Conservation (phyloP, 441 rosid species). For the Macaranga tanarius region DNA sequence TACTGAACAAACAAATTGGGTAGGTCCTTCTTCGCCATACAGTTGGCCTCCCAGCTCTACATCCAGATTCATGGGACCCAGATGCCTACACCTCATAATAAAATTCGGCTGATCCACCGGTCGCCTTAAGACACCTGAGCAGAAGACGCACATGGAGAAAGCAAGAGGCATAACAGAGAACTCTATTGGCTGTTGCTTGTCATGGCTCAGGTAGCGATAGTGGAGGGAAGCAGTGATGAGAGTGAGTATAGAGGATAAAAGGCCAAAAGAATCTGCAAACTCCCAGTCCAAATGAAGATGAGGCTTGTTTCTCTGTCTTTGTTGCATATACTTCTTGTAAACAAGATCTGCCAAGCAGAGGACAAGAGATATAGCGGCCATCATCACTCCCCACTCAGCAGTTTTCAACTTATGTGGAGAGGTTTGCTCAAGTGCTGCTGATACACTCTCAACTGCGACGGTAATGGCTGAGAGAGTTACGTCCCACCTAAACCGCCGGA, state of each 20-base stretch:
- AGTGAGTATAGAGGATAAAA: background rate
- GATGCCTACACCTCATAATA: background rate
- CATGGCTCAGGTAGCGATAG: background rate
- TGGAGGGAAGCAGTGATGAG: background rate
- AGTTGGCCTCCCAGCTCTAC: background rate
- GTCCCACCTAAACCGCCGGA: background rate
- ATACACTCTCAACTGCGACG: background rate
- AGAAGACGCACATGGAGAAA: background rate
- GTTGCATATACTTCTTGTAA: background rate
- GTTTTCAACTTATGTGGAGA: background rate
- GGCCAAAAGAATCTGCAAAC: background rate
- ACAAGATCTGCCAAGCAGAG: background rate
- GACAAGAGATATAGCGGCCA: background rate
- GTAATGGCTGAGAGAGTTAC: background rate
- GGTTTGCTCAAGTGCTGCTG: constrained; percentile 1
- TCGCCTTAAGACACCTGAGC: background rate
- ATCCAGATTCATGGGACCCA: background rate
- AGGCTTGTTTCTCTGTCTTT: background rate
- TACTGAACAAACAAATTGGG: background rate
- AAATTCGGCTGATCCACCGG: background rate
- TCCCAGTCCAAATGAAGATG: background rate
- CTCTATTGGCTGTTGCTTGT: background rate
- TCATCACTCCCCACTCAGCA: background rate
- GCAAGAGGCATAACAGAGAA: background rate
- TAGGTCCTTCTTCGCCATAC: background rate